These are phyloP conservation scores for Ramaria rubella DNA, from an alignment of 768 basidiomycete genomes.

Conservation along the genomic window DNA sequence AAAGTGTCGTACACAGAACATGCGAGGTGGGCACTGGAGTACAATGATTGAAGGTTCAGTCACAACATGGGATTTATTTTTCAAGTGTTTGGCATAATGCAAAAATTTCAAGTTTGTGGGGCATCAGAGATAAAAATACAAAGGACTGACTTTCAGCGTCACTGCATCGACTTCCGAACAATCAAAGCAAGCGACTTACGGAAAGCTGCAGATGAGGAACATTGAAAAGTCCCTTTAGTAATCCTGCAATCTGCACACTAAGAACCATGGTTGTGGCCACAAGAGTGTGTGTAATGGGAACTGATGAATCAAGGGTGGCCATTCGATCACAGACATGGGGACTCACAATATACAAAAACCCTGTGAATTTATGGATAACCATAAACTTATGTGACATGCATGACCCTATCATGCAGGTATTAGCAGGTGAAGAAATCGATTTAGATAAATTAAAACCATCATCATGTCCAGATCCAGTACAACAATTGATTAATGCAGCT, in stretches of 20 bases:
- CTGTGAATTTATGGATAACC: constrained; percentile 34
- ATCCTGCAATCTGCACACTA: too few species aligned
- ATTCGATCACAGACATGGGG: background rate
- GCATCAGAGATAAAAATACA: too few species aligned
- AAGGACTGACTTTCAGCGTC: background rate
- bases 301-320: background rate
- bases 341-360: background rate
- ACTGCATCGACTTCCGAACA: background rate
- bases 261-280: background rate
- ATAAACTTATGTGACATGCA: constrained; percentile 36
- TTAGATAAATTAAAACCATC: constrained; percentile 11
- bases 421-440: constrained; percentile 14
- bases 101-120: background rate
- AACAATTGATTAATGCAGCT: constrained; percentile 12
- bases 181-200: background rate
- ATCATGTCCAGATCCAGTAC: constrained; percentile 5
- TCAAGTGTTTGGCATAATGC: background rate
- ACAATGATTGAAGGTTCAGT: background rate
- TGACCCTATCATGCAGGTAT: constrained; percentile 39
- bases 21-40: background rate
- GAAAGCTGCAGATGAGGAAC: background rate
- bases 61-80: background rate
- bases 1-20: background rate
- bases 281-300: background rate
- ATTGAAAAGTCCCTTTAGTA: background rate